Evolutionary conservation across 805 yeast genomes (phyloP).

Genomic region (Kuraishia ogatae): DNA sequence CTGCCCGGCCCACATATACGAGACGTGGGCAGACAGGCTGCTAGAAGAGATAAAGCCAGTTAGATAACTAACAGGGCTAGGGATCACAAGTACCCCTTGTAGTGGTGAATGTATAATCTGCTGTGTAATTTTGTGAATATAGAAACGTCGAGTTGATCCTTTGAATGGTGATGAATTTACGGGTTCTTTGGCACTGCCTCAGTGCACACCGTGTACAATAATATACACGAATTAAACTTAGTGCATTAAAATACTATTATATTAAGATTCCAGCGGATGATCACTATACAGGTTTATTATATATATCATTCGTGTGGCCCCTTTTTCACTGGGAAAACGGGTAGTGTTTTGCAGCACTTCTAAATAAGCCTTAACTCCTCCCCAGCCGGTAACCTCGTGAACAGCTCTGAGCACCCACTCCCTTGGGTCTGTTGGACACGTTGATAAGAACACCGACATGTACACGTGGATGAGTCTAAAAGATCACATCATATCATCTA

Average conservation of each 20-base stretch:
- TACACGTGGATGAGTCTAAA: background rate
- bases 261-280: background rate
- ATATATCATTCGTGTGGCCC: background rate
- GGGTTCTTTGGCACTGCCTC: too few species aligned
- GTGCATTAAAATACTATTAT: background rate
- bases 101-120: too few species aligned
- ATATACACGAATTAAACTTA: too few species aligned
- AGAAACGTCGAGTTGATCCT: too few species aligned
- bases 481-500: constrained; percentile 21
- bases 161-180: too few species aligned
- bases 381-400: background rate
- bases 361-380: background rate
- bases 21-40: background rate
- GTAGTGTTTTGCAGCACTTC: background rate
- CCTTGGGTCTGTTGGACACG: background rate
- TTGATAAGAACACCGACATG: background rate
- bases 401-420: background rate
- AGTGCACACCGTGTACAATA: too few species aligned
- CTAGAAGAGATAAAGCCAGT: too few species aligned
- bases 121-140: too few species aligned
- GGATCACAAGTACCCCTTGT: too few species aligned
- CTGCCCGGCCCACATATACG: background rate
- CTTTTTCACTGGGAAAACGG: background rate
- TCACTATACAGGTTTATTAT: background rate
- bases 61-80: too few species aligned